Base-by-base conservation (phyloP, 768 basidiomycete genomes). In the Naganishia friedmannii region DNA sequence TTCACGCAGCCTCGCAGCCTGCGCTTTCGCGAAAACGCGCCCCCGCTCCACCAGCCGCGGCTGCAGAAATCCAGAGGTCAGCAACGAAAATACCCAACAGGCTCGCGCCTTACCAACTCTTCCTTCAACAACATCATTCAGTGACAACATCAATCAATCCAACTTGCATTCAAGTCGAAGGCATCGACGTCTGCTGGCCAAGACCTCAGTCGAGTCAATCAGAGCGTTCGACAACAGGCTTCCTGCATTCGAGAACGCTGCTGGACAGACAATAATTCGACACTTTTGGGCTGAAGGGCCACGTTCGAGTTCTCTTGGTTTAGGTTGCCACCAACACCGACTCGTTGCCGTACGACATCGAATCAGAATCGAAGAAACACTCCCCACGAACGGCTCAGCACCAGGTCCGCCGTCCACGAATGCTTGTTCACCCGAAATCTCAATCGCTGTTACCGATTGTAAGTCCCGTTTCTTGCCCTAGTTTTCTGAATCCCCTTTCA, bases 41-140 rank as follows among this genome's bases (percentile, higher is more conserved):
- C 55, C 57, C 57, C 57, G 57, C 57, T 37, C 57, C 57, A 58
- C 57, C 21, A 21, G 21, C 23, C 48, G 23, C 48, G 48, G 23
- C 19, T 21, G 3, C 48, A n/a, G n/a, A n/a, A 12, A 21, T 51
- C n/a, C 48, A n/a, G n/a, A n/a, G n/a, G 48, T 51, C 48, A 51
- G 48, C 48, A 51, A 42, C 9, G 32, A 58, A 58, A 58, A 58
- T 23, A 31, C 57, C n/a, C n/a, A 21, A 19, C 19, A 8, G 7
- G 15, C 10, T 29, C 15, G n/a, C 29, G n/a, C 21, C 55, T 58
- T 39, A 58, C 57, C 57, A 32, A 58, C 8, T 29, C n/a, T 58
- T 9, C 54, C n/a, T 58, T 9, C 31, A 34, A 21, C 57, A 34
- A 31, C 54, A 2, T 5, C 57, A n/a, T 39, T 58, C 57, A 34